These are phyloP conservation scores for Puccinia brachypodii DNA, from an alignment of 1,284 basidiomycete species.

Conservation along the genomic window DNA sequence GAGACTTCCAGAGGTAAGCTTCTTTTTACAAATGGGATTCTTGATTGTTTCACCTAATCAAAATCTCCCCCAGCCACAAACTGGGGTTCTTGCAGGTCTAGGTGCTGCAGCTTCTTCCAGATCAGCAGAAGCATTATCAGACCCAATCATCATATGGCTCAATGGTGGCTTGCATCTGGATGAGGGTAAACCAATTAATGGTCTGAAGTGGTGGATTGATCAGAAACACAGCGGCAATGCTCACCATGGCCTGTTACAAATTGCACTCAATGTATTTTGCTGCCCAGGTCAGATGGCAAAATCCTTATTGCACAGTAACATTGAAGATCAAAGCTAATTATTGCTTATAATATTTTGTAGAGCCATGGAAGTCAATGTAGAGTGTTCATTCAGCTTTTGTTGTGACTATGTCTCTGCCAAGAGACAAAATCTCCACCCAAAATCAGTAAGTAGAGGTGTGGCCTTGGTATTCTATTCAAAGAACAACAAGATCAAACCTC, in stretches of 20 bases:
- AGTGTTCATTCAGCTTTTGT: conserved; percentile 4
- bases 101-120: neutral
- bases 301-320: neutral
- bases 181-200: neutral
- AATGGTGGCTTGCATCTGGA: neutral
- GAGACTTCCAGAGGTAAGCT: too few relatives aligned
- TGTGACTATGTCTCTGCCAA: neutral
- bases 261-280: neutral
- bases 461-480: conserved; percentile 3
- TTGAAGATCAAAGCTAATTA: too few relatives aligned
- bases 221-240: neutral
- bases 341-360: neutral
- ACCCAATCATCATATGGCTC: neutral
- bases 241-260: neutral
- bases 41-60: too few relatives aligned
- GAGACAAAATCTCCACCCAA: neutral
- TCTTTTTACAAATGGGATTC: too few relatives aligned
- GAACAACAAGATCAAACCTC: conserved; percentile 9
- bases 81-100: neutral
- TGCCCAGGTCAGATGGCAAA: neutral
- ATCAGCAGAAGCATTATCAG: too few relatives aligned
- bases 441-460: conserved; percentile 6
- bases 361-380: conserved; percentile 1
- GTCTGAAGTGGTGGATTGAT: neutral
- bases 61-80: neutral